Conservation (phyloP, 768 basidiomycete genomes). For the Suillus occidentalis region DNA sequence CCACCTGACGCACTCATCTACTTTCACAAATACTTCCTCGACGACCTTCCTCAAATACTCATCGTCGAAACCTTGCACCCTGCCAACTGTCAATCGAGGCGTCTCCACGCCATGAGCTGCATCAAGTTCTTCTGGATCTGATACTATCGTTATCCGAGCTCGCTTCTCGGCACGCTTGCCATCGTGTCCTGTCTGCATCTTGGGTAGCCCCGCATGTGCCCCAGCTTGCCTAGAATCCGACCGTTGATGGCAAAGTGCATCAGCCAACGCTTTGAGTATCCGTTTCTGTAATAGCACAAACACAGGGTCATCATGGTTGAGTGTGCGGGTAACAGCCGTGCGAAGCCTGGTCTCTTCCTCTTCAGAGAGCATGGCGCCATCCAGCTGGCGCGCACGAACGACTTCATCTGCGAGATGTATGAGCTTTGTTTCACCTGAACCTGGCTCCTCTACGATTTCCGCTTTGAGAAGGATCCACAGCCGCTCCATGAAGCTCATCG, state of each 20-base stretch:
- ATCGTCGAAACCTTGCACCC: slow-evolving; percentile 70
- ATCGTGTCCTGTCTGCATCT: slow-evolving; percentile 34
- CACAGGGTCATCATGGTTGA: slow-evolving; percentile 63
- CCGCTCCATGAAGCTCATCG: slow-evolving; percentile 51
- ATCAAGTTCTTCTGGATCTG: slow-evolving; percentile 25
- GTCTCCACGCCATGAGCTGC: not conserved
- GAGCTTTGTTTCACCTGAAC: slow-evolving; percentile 49
- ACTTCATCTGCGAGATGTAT: slow-evolving; percentile 76
- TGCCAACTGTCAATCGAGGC: not conserved
- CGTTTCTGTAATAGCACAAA: slow-evolving; percentile 63
- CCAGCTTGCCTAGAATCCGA: not conserved
- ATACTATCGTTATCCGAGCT: slow-evolving; percentile 21
- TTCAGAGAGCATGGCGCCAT: slow-evolving; percentile 21
- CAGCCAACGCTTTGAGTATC: slow-evolving; percentile 42
- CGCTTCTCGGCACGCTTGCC: slow-evolving; percentile 23
- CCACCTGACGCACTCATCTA: slow-evolving; percentile 52
- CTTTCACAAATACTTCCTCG: slow-evolving; percentile 39
- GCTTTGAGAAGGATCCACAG: slow-evolving; percentile 64
- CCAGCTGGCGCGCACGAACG: slow-evolving; percentile 47
- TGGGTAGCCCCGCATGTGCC: slow-evolving; percentile 16
- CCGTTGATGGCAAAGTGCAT: slow-evolving; percentile 19
- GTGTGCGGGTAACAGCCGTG: slow-evolving; percentile 59
- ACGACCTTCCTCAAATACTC: slow-evolving; percentile 48
- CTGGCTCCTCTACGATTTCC: slow-evolving; percentile 45
- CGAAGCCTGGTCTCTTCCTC: slow-evolving; percentile 56